Base-by-base conservation (phyloP, 345 rosid species). In the Gossypium ekmanianum region DNA sequence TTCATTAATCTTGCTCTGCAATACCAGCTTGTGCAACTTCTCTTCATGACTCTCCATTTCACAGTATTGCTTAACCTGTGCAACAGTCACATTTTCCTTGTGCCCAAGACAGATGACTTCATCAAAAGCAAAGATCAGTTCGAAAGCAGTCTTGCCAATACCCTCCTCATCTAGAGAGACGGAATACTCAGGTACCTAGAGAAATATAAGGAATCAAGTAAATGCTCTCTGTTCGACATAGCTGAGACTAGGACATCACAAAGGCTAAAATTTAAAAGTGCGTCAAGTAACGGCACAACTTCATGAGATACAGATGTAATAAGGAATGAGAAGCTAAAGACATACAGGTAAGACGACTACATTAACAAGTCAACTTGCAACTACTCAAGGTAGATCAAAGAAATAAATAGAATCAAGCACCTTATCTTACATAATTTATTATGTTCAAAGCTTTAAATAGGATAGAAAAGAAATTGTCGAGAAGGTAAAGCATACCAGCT, bases 41-140 rank as follows among this genome's bases (percentile, higher is more conserved):
- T 95, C 99, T 79, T 95, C 99, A 61, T 95, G 97, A 88, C 98
- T 93, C 85, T 95, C 99, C 99, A 95, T 95, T 84, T 95, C 99
- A 84, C 97, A 93, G 85, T 91, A 92, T 79, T 95, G 99, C 88
- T 90, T 95, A 74, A 95, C 98, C 78, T 86, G 98, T 3, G 96
- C 88, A 71, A 95, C 96, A 48, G 98, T 95, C 68, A 95, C 93
- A 83, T 90, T 93, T 84, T 95, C 99, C 89, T 89, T 93, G 91
- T 95, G 97, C 80, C 99, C 99, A 62, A 95, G 97, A 74, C 98
- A 93, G 75, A 95, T 89, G 82, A 95, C 96, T 86, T 95, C 99
- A 77, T 95, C 99, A 77, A 95, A 95, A 24, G 99, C 97, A 81
- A 91, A 95, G 76, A 86, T 86, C 85, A 95, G 87, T 88, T 93